Percentiles rank a stretch among this genome's conserved stretches.
Evolutionary conservation across 345 rosid genomes (phyloP).

Genomic region (Punica granatum): DNA sequence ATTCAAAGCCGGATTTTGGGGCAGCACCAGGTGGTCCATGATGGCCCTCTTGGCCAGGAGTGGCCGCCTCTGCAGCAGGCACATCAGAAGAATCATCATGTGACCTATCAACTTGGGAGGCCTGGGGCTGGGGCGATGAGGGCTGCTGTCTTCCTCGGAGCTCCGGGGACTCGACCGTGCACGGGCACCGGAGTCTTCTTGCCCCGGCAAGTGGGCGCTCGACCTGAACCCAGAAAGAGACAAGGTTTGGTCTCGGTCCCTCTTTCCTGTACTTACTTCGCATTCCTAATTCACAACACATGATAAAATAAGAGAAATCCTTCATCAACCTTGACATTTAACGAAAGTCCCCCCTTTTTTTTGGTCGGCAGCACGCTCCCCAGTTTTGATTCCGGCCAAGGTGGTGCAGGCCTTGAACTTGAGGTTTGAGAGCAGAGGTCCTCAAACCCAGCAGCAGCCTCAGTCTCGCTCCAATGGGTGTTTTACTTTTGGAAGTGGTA

Average conservation of each 20-base stretch:
- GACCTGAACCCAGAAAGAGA: conserved; percentile 43
- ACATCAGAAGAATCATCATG: conserved; percentile 12
- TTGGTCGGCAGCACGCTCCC: conserved; percentile 21
- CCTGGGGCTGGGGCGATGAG: conserved; percentile 45
- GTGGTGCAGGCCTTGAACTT: conserved; percentile 69
- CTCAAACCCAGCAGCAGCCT: conserved; percentile 12
- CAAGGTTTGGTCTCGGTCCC: conserved; percentile 26
- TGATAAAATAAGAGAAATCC: too few relatives aligned
- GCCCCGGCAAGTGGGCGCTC: conserved; percentile 43
- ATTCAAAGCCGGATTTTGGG: neutral
- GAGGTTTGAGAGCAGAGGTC: conserved; percentile 22
- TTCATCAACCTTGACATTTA: too few relatives aligned
- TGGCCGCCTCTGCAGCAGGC: conserved; percentile 50
- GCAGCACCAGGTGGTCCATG: conserved; percentile 16
- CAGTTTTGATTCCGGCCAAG: conserved; percentile 70
- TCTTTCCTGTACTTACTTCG: neutral
- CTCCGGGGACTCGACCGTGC: conserved; percentile 28
- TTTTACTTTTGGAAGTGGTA: conserved; percentile 9
- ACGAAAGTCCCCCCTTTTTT: too few relatives aligned
- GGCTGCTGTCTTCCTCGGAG: conserved; percentile 50
- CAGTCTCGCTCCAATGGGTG: conserved; percentile 19
- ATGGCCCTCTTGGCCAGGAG: conserved; percentile 40
- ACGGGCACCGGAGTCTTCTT: conserved; percentile 89
- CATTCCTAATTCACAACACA: too few relatives aligned
- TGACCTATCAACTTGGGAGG: conserved; percentile 5